Percentiles rank a stretch among this genome's conserved stretches.
These are phyloP conservation scores for Mycena albidolilacea DNA, from an alignment of 768 basidiomycete species.

Conservation along the genomic window DNA sequence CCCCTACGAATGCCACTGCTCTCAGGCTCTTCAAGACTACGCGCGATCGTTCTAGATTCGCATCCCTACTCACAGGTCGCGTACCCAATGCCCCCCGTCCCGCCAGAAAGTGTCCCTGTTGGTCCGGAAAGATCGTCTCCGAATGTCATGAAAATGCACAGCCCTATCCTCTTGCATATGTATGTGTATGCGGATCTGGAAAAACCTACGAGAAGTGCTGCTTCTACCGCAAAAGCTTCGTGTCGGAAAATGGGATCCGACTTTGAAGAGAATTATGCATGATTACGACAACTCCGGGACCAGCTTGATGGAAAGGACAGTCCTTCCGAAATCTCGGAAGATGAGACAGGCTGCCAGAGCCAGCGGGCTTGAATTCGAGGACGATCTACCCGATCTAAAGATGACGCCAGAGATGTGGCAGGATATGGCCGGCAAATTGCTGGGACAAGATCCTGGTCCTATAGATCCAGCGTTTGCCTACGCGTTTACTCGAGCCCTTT, in stretches of 20 bases:
- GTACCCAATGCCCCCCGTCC: neutral
- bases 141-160: constrained; percentile 14
- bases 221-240: constrained; percentile 2
- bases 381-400: neutral
- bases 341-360: neutral
- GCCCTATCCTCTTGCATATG: constrained; percentile 20
- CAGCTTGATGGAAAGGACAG: too few relatives aligned
- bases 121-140: constrained; percentile 18
- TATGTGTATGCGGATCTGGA: constrained; percentile 24
- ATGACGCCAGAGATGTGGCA: neutral
- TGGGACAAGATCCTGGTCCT: neutral
- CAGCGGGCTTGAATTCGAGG: neutral
- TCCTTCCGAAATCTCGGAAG: too few relatives aligned
- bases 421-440: neutral
- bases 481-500: neutral
- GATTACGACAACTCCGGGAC: constrained; percentile 5
- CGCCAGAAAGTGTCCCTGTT: constrained; percentile 20
- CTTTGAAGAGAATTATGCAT: constrained; percentile 9
- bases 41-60: constrained; percentile 5
- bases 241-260: constrained; percentile 24
- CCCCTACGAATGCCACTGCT: neutral
- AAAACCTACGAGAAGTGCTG: constrained; percentile 18
- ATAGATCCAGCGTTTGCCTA: constrained; percentile 30
- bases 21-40: neutral
- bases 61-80: neutral